Percentiles rank a stretch among this genome's conserved stretches.
These are phyloP conservation scores for Aspergillus olivimuriae DNA, from an alignment of 495 filamentous ascomycete genomes.

Conservation along the genomic window DNA sequence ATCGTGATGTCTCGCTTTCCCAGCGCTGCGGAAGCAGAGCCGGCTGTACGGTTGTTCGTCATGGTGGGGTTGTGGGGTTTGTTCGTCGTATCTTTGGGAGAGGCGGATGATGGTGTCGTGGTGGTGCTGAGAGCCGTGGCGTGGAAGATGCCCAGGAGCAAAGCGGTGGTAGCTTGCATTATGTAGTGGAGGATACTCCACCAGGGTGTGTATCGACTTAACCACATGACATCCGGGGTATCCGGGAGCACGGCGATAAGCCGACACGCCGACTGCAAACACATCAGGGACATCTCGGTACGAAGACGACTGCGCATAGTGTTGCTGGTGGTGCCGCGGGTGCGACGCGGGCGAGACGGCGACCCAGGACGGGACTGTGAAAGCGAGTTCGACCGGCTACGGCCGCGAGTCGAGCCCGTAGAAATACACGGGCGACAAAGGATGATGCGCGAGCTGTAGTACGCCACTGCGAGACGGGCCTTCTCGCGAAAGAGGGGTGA, in stretches of 20 bases:
- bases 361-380: neutral
- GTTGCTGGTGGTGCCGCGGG: neutral
- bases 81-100: too few relatives aligned
- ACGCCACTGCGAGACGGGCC: conserved; percentile 44
- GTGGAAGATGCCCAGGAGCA: conserved; percentile 44
- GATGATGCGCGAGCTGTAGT: conserved; percentile 49
- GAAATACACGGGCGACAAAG: conserved; percentile 55
- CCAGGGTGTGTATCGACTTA: conserved; percentile 50
- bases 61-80: too few relatives aligned
- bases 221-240: conserved; percentile 24
- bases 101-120: too few relatives aligned
- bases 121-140: neutral
- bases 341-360: neutral
- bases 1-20: conserved; percentile 12
- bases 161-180: conserved; percentile 53
- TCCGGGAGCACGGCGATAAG: conserved; percentile 47
- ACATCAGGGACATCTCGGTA: conserved; percentile 42
- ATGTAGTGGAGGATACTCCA: conserved; percentile 57
- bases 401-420: neutral
- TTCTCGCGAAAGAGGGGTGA: conserved; percentile 18
- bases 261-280: conserved; percentile 49
- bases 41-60: too few relatives aligned
- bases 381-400: neutral
- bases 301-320: conserved; percentile 45
- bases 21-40: conserved; percentile 14